These are phyloP conservation scores for Clarireedia paspali DNA, from an alignment of 2,329 filamentous ascomycete genomes.

Conservation along the genomic window DNA sequence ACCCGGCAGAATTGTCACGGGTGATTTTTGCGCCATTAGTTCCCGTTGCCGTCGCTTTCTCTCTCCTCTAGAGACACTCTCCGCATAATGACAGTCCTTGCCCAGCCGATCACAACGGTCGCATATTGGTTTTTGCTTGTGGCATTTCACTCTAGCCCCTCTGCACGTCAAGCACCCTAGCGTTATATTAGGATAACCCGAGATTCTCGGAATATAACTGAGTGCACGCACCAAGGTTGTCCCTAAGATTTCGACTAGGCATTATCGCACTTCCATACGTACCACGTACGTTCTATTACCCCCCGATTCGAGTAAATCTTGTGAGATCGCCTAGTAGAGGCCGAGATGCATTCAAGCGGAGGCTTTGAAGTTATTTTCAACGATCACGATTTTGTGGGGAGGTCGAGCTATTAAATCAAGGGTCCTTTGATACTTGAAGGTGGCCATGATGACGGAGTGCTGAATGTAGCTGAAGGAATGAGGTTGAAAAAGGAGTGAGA, in stretches of 20 bases:
- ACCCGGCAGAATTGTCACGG: neutral
- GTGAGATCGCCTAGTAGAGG: neutral
- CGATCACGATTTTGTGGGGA: neutral
- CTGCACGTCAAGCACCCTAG: conserved; percentile 5
- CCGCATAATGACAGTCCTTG: neutral
- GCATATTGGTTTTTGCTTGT: conserved; percentile 1
- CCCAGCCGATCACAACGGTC: neutral
- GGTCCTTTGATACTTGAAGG: neutral
- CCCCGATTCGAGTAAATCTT: too few relatives aligned
- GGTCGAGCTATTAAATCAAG: neutral
- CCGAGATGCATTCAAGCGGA: neutral
- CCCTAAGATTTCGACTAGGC: neutral
- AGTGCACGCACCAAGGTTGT: neutral
- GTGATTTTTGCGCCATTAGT: neutral
- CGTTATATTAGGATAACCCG: neutral
- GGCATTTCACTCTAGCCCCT: conserved; percentile 2
- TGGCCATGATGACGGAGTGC: neutral
- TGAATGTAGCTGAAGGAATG: neutral
- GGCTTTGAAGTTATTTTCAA: neutral
- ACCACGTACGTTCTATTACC: too few relatives aligned
- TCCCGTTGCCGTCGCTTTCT: neutral
- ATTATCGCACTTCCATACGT: neutral
- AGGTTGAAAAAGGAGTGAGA: neutral
- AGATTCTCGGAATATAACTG: neutral
- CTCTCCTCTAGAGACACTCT: neutral